Evolutionary conservation across 352 stramenopile species (phyloP).

Genomic region (Pythium chondricola): DNA sequence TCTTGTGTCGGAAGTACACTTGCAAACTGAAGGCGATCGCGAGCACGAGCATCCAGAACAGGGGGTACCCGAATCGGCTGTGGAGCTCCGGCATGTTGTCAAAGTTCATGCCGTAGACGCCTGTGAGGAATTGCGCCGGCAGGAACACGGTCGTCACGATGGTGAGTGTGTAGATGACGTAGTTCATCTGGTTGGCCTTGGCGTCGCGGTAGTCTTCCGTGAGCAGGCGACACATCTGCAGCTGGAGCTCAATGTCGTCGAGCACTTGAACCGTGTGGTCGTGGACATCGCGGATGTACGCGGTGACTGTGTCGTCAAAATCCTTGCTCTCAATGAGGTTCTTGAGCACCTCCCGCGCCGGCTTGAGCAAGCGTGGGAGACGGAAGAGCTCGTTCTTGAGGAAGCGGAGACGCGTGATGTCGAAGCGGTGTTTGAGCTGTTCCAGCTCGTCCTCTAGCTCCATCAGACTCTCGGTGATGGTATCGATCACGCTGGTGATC

Average conservation of each 20-base stretch:
- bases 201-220: conserved; percentile 80
- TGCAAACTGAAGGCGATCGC: conserved; percentile 57
- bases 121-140: conserved; percentile 83
- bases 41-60: conserved; percentile 80
- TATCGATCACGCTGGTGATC: conserved; percentile 67
- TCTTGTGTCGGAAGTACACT: conserved; percentile 81
- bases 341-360: conserved; percentile 75
- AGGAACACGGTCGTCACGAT: conserved; percentile 87
- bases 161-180: conserved; percentile 88
- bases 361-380: conserved; percentile 71
- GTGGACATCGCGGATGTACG: conserved; percentile 83
- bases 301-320: conserved; percentile 69
- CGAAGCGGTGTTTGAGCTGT: conserved; percentile 59
- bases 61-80: conserved; percentile 66
- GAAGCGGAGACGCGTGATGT: conserved; percentile 52
- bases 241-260: conserved; percentile 75
- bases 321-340: conserved; percentile 80
- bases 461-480: conserved; percentile 72
- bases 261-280: conserved; percentile 77
- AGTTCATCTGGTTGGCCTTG: conserved; percentile 84
- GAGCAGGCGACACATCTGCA: conserved; percentile 73
- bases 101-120: conserved; percentile 90
- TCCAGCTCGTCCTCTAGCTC: conserved; percentile 73
- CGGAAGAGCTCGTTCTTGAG: conserved; percentile 80
- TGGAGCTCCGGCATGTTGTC: conserved; percentile 86